Percentiles rank a stretch among this genome's conserved stretches.
These are phyloP conservation scores for Mycena galericulata DNA, from an alignment of 768 basidiomycete genomes.

Conservation along the genomic window DNA sequence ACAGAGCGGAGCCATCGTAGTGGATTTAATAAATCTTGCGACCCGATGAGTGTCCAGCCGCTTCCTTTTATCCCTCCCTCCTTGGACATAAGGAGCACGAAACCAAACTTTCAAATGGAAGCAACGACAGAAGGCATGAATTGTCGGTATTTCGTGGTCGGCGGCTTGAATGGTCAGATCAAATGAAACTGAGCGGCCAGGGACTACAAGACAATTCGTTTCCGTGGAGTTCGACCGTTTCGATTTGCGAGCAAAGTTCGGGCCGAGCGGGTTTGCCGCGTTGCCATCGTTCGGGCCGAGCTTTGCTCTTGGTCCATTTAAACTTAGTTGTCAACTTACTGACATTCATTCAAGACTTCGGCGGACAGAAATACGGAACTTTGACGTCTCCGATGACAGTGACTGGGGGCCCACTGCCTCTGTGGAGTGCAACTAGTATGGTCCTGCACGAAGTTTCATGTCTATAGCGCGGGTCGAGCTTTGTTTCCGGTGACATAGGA, in stretches of 20 bases:
- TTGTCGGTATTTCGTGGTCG: constrained; percentile 6
- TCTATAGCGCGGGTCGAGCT: not conserved
- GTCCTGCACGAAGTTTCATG: not conserved
- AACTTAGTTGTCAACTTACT: too few relatives aligned
- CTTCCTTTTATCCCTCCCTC: not conserved
- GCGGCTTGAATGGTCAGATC: not conserved
- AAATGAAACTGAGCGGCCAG: not conserved
- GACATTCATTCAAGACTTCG: constrained; percentile 3
- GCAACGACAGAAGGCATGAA: constrained; percentile 8
- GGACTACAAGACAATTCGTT: not conserved
- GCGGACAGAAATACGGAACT: not conserved
- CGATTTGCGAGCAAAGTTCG: too few relatives aligned
- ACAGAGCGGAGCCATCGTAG: constrained; percentile 5
- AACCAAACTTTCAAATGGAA: not conserved
- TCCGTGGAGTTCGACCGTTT: too few relatives aligned
- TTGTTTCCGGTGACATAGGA: constrained; percentile 1
- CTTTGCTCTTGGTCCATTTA: too few relatives aligned
- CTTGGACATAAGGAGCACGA: not conserved
- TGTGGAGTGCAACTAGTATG: constrained; percentile 3
- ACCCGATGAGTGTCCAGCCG: not conserved
- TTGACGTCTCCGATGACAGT: not conserved
- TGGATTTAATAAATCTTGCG: not conserved
- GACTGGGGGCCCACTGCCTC: not conserved
- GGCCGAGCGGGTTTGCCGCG: too few relatives aligned
- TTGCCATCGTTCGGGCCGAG: too few relatives aligned